A percentile compares a stretch with the other conserved stretches of the same genome.
Evolutionary conservation across 345 rosid species (phyloP).

Genomic region (Citrus sp.): DNA sequence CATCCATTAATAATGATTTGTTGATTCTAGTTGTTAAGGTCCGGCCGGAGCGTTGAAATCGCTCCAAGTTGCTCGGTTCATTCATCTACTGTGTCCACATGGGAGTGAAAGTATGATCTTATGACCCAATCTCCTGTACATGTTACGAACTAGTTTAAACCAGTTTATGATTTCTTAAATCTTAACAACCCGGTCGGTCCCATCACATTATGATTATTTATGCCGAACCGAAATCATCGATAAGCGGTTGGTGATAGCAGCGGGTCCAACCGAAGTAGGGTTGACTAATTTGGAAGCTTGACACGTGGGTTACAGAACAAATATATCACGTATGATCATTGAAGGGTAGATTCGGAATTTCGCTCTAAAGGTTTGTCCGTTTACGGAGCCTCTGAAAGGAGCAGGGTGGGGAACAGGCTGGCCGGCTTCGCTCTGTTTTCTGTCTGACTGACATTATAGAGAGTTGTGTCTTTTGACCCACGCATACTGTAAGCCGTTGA

Average conservation of each 20-base stretch:
- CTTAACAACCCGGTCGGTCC: not conserved
- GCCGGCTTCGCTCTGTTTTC: slow-evolving; percentile 13
- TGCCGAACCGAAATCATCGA: not conserved
- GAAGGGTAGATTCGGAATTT: not conserved
- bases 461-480: slow-evolving; percentile 8
- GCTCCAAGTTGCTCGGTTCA: not conserved
- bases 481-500: not conserved
- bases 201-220: not conserved
- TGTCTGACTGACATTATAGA: not conserved
- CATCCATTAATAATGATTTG: not conserved
- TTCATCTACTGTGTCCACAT: not conserved
- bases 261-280: not conserved
- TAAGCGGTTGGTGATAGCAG: not conserved
- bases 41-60: slow-evolving; percentile 5
- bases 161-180: not conserved
- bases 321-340: not conserved
- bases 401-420: slow-evolving; percentile 33
- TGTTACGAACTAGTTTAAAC: not conserved
- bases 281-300: not conserved
- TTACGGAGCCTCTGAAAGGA: not conserved
- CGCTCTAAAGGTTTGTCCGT: not conserved
- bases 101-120: not conserved
- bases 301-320: not conserved
- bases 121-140: not conserved
- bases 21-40: not conserved